Evolutionary conservation across 2,329 filamentous ascomycete species (phyloP).

Genomic region (Sporothrix luriei): DNA sequence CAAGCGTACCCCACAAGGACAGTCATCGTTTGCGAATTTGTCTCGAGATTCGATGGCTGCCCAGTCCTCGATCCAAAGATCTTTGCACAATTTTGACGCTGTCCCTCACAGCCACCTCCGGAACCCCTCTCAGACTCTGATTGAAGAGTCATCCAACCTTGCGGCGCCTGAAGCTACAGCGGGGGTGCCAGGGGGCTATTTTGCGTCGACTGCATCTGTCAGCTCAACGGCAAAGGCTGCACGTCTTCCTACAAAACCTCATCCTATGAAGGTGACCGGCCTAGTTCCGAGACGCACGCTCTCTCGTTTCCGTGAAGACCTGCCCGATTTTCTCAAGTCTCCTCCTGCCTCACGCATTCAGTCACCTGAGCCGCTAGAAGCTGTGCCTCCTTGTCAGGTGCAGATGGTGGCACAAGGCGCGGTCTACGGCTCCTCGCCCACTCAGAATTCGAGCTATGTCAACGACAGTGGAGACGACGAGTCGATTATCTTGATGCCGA

Average conservation of each 20-base stretch:
- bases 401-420: conserved; percentile 13
- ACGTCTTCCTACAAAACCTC: conserved; percentile 35
- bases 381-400: conserved; percentile 37
- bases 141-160: conserved; percentile 10
- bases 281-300: conserved; percentile 73
- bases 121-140: conserved; percentile 19
- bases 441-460: not conserved
- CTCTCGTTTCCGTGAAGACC: conserved; percentile 89
- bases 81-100: not conserved
- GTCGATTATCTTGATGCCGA: conserved; percentile 25
- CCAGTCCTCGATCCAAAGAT: conserved; percentile 35
- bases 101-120: conserved; percentile 7
- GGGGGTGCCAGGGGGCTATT: conserved; percentile 33
- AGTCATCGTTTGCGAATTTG: conserved; percentile 87
- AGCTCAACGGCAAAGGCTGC: conserved; percentile 39
- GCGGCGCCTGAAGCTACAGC: conserved; percentile 40
- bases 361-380: conserved; percentile 64
- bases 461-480: conserved; percentile 40
- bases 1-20: conserved; percentile 55
- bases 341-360: conserved; percentile 80
- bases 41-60: conserved; percentile 80
- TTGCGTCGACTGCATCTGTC: conserved; percentile 47
- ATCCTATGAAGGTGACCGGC: conserved; percentile 45
- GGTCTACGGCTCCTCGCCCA: conserved; percentile 33
- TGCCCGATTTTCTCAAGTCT: conserved; percentile 84